Percentiles rank a stretch among this genome's conserved stretches.
Evolutionary conservation across 805 yeast genomes (phyloP).

Genomic region (Debaryomyces maramus): DNA sequence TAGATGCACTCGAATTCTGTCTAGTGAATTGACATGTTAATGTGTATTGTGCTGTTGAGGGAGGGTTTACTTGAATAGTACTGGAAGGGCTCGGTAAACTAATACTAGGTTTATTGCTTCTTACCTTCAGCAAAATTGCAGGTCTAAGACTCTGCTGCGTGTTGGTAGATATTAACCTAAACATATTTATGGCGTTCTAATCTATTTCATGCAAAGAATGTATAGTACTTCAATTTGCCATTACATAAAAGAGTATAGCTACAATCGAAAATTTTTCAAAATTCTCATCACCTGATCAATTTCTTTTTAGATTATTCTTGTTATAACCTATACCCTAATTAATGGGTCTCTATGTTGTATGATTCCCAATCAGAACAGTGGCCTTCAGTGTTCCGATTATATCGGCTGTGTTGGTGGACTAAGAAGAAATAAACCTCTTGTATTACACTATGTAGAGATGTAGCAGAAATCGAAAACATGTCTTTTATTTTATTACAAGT

Average conservation of each 20-base stretch:
- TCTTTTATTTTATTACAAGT: too few species aligned
- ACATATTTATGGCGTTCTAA: too few species aligned
- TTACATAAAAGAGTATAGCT: not conserved
- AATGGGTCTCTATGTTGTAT: too few species aligned
- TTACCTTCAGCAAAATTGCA: conserved; percentile 37
- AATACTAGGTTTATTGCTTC: conserved; percentile 22
- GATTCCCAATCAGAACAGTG: too few species aligned
- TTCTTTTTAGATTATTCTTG: too few species aligned
- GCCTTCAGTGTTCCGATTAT: too few species aligned
- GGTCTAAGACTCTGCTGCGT: conserved; percentile 39
- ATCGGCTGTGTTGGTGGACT: too few species aligned
- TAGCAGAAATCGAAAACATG: too few species aligned
- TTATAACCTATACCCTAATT: too few species aligned
- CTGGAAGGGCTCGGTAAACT: conserved; percentile 5
- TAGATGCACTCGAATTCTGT: conserved; percentile 18
- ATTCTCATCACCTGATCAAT: conserved; percentile 5
- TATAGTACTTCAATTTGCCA: conserved; percentile 1
- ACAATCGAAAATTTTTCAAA: conserved; percentile 6
- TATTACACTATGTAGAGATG: too few species aligned
- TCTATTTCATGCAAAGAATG: not conserved
- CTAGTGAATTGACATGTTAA: conserved; percentile 15
- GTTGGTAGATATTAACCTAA: conserved; percentile 38
- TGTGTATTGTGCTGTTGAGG: conserved; percentile 6
- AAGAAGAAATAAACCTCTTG: too few species aligned
- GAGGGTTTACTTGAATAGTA: conserved; percentile 1